Evolutionary conservation across 176 grass and related monocot genomes (phyloP).

Genomic region (Cenchrus purpureus): DNA sequence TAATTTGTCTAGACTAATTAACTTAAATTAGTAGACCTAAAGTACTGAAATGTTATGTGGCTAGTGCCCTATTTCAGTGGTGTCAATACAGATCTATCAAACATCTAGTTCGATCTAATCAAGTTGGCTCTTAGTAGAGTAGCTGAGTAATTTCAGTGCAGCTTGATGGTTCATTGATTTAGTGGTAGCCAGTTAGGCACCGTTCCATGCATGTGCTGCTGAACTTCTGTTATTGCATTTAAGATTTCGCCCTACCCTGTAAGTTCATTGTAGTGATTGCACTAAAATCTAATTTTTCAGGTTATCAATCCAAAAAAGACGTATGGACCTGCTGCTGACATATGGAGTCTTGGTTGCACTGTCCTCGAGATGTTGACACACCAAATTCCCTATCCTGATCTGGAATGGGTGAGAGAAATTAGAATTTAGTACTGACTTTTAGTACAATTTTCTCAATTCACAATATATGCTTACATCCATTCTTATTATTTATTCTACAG

Average conservation of each 20-base stretch:
- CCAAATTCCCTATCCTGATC: slow-evolving; percentile 62
- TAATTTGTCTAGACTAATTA: slow-evolving; percentile 23
- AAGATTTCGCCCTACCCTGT: slow-evolving; percentile 27
- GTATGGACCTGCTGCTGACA: slow-evolving; percentile 79
- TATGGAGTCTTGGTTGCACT: slow-evolving; percentile 83
- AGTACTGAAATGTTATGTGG: slow-evolving; percentile 17
- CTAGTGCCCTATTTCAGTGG: slow-evolving; percentile 13
- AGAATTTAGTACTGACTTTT: slow-evolving; percentile 4
- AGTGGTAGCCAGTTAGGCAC: neutral
- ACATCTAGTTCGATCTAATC: slow-evolving; percentile 15
- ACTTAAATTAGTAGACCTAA: neutral
- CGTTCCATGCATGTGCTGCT: neutral
- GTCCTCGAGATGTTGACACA: slow-evolving; percentile 76
- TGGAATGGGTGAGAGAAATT: slow-evolving; percentile 69
- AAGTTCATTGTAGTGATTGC: slow-evolving; percentile 36
- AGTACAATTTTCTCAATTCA: neutral
- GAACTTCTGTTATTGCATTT: slow-evolving; percentile 14
- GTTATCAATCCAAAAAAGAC: slow-evolving; percentile 67
- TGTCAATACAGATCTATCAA: neutral
- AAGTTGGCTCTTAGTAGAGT: slow-evolving; percentile 23
- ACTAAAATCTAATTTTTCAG: slow-evolving; percentile 63
- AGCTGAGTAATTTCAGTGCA: slow-evolving; percentile 8
- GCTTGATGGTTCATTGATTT: slow-evolving; percentile 12
- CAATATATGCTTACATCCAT: slow-evolving; percentile 12
- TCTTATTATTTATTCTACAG: slow-evolving; percentile 55